Percentiles rank a stretch among this genome's conserved stretches.
These are phyloP conservation scores for Mycena rebaudengoi DNA, from an alignment of 768 basidiomycete species.

Conservation along the genomic window DNA sequence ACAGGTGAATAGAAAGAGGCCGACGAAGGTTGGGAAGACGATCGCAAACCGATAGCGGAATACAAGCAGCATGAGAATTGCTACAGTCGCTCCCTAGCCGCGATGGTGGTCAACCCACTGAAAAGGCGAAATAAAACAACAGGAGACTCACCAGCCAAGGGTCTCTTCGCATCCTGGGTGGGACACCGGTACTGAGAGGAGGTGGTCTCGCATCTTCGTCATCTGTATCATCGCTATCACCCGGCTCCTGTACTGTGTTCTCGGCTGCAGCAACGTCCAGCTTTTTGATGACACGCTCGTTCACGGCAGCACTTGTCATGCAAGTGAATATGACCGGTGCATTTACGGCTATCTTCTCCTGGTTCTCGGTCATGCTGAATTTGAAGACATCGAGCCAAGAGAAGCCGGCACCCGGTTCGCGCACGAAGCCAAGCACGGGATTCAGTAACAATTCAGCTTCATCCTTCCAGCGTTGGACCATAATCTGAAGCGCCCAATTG, in stretches of 20 bases:
- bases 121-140: too few species aligned
- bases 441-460: neutral
- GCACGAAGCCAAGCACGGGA: neutral
- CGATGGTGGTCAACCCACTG: neutral
- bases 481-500: slow-evolving; percentile 5
- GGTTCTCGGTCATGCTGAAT: slow-evolving; percentile 10
- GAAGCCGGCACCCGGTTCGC: neutral
- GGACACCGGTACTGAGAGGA: neutral
- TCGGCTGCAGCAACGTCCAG: neutral
- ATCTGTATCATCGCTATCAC: neutral
- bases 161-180: neutral
- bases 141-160: slow-evolving; percentile 12
- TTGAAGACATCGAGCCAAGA: slow-evolving; percentile 1
- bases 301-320: neutral
- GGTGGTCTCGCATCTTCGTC: neutral
- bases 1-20: too few species aligned
- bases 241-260: too few species aligned
- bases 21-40: too few species aligned
- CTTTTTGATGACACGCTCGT: neutral
- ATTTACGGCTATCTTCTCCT: slow-evolving; percentile 7
- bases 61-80: too few species aligned
- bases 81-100: too few species aligned
- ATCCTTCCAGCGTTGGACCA: neutral
- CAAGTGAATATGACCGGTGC: neutral
- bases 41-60: too few species aligned